phyloP scores from a whole-genome alignment of 2,329 filamentous ascomycete species.

The Botrytis fabae region DNA sequence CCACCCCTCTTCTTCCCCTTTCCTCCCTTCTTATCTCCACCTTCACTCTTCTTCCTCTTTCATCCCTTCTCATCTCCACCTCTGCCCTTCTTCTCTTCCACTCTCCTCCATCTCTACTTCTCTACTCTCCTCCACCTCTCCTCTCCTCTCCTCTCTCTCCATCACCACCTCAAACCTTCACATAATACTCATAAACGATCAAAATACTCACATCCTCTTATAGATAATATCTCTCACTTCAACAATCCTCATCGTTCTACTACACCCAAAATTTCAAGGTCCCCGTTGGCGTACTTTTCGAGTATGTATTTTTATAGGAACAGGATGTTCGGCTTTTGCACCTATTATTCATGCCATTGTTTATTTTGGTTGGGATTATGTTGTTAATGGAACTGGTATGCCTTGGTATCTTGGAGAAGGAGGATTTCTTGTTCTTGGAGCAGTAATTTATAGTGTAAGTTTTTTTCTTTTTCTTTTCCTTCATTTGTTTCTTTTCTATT shows the following conservation, averaged over 20 bases:
- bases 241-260: background rate
- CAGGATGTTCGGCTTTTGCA: constrained; percentile 4
- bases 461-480: background rate
- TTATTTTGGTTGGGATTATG: constrained; percentile 19
- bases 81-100: background rate
- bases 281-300: constrained; percentile 16
- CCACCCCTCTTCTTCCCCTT: no score
- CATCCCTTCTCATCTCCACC: no score
- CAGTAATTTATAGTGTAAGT: constrained; percentile 21
- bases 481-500: no score
- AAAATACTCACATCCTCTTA: background rate
- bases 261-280: constrained; percentile 20
- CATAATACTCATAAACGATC: rapidly evolving
- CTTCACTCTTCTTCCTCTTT: background rate
- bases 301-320: constrained; percentile 12
- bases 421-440: constrained; percentile 24
- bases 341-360: constrained; percentile 21
- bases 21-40: no score
- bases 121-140: no score
- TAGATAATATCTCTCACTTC: constrained; percentile 11
- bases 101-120: no score
- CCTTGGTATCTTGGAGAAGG: constrained; percentile 31
- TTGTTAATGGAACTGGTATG: constrained; percentile 25
- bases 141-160: background rate
- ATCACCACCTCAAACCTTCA: background rate